Evolutionary conservation across 1,139 yeast genomes (phyloP).

Genomic region (Suhomyces taliae): DNA sequence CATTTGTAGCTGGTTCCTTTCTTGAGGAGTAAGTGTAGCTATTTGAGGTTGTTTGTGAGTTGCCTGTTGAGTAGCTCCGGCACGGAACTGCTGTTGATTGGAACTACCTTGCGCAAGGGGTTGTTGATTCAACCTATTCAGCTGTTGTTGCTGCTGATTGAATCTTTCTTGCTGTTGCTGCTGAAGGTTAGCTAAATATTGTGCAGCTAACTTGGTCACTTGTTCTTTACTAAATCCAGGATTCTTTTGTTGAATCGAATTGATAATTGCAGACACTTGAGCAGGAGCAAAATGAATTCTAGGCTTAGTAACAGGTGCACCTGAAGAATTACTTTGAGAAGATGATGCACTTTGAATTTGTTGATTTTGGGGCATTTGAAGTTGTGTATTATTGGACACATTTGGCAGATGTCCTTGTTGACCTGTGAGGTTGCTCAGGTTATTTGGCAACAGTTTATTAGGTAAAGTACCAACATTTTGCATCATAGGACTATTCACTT

Average conservation of each 20-base stretch:
- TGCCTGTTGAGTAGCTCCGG: slow-evolving; percentile 2
- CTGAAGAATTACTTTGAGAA: slow-evolving; percentile 7
- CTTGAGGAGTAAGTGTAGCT: slow-evolving; percentile 39
- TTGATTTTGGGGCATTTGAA: slow-evolving; percentile 10
- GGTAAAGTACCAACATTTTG: slow-evolving; percentile 4
- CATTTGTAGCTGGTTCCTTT: slow-evolving; percentile 39
- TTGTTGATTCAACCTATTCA: background rate
- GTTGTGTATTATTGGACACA: background rate
- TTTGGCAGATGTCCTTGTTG: slow-evolving; percentile 1
- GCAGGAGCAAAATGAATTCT: slow-evolving; percentile 55
- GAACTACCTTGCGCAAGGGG: background rate
- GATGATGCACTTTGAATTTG: slow-evolving; percentile 5
- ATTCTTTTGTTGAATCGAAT: slow-evolving; percentile 66
- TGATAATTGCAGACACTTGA: slow-evolving; percentile 69
- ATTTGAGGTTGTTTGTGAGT: slow-evolving; percentile 26
- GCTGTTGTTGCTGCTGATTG: slow-evolving; percentile 34
- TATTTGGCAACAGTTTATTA: slow-evolving; percentile 5
- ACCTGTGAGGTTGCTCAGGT: background rate
- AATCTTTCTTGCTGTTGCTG: slow-evolving; percentile 46
- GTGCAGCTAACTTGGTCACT: slow-evolving; percentile 71
- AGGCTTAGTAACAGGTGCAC: slow-evolving; percentile 26
- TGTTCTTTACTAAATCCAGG: slow-evolving; percentile 70
- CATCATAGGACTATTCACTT: slow-evolving; percentile 7
- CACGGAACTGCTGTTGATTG: slow-evolving; percentile 4
- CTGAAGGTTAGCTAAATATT: slow-evolving; percentile 61